Evolutionary conservation across 2,329 filamentous ascomycete genomes (phyloP), one percentile per base, ranked within the genome.

Genomic region (Achaetomium macrosporum): DNA sequence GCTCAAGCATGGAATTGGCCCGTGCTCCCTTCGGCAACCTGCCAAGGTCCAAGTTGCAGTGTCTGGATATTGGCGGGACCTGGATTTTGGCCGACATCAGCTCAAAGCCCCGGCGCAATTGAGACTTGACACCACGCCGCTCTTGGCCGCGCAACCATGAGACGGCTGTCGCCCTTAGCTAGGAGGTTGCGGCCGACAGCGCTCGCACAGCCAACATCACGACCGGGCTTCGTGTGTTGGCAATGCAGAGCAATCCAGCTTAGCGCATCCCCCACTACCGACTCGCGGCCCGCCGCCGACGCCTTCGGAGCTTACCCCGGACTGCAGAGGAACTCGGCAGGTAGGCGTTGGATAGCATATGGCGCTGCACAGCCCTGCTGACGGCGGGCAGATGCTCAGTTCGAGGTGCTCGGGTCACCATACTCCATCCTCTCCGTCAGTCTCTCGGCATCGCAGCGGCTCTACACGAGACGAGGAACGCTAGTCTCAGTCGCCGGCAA

Each of bases 401-500:
- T 99, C 70, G 90, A 97, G 71, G 90, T 97, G 44, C 76, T 99
- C 59, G 93, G 93, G 57, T 82, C 88, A 20, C 90, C 92, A 1
- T 93, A 93, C 71, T 97, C 93, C 51, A 83, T 99, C 59, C 84
- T 99, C 62, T 96, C 92, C 19, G 91, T 96, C 59, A 89, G 87
- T 8, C 81, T 99, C 48, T 95, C 93, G 35, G 88, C 93, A 40
- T 97, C 92, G 31, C 92, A 97, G 70, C 87, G 88, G 63, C 83
- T 99, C 46, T 96, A 93, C 71, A 96, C 93, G 19, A 82, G 92
- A 62, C 84, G 90, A 64, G 95, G 95, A 50, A 96, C 92, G 1
- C 76, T 99, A 47, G 88, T 97, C 50, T 91, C 87, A 43, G 81
- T 97, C 55, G 89, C 88, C 63, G 93, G 93, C 61, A 92, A 95